Percentiles rank a stretch among this genome's conserved stretches.
Conservation (phyloP, 2,329 filamentous ascomycete species). For the Aureobasidium sp. region DNA sequence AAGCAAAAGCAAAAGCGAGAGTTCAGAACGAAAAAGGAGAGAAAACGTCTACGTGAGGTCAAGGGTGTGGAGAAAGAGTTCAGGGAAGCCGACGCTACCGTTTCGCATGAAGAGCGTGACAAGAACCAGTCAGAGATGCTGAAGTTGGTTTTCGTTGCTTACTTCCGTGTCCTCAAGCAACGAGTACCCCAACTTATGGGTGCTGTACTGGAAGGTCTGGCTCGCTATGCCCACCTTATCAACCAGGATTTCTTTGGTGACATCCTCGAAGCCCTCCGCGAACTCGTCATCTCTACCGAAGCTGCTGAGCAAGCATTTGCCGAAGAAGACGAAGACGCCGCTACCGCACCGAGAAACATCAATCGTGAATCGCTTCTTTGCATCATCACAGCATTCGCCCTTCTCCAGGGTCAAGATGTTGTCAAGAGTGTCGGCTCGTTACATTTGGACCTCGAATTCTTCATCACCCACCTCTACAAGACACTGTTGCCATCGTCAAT, state of each 20-base stretch:
- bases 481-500: conserved; percentile 70
- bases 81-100: conserved; percentile 80
- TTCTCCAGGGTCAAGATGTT: conserved; percentile 87
- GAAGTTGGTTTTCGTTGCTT: conserved; percentile 89
- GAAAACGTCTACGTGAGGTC: conserved; percentile 76
- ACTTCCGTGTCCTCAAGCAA: conserved; percentile 88
- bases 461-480: conserved; percentile 87
- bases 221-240: conserved; percentile 90
- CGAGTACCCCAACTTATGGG: conserved; percentile 81
- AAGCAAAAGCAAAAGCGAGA: conserved; percentile 52
- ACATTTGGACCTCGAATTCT: conserved; percentile 88
- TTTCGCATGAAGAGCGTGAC: conserved; percentile 86
- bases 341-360: conserved; percentile 53
- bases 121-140: conserved; percentile 91
- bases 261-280: conserved; percentile 85
- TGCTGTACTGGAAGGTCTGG: conserved; percentile 88
- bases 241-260: conserved; percentile 99
- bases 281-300: conserved; percentile 69
- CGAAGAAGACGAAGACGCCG: conserved; percentile 33
- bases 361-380: conserved; percentile 85
- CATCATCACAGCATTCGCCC: conserved; percentile 92
- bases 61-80: conserved; percentile 89
- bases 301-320: conserved; percentile 40
- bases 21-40: conserved; percentile 79
- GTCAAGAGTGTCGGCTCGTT: conserved; percentile 73